Evolutionary conservation across 176 grass and related monocot genomes (phyloP).

Genomic region (Musa schizocarpa): DNA sequence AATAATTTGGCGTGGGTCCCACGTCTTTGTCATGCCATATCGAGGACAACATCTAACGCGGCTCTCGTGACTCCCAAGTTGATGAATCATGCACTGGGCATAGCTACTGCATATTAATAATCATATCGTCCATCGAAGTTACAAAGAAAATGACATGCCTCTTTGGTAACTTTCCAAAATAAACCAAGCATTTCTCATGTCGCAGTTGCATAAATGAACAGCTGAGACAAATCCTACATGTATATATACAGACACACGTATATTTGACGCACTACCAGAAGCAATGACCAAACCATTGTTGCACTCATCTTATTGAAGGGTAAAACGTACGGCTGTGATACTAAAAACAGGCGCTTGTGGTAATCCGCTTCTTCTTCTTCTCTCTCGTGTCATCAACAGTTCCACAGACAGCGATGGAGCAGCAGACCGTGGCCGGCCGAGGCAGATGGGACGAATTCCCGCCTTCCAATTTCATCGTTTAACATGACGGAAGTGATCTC

Average conservation of each 20-base stretch:
- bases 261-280: too few species aligned
- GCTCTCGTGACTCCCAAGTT: neutral
- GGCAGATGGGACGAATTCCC: neutral
- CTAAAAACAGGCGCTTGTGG: too few species aligned
- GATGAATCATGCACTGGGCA: neutral
- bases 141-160: too few species aligned
- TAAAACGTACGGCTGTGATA: neutral
- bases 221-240: too few species aligned
- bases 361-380: neutral
- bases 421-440: neutral
- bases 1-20: neutral
- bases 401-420: neutral
- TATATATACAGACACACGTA: too few species aligned
- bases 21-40: neutral
- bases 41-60: constrained; percentile 1
- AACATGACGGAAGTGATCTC: constrained; percentile 32
- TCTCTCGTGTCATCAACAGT: neutral
- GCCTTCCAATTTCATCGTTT: too few species aligned
- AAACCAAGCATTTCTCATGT: too few species aligned
- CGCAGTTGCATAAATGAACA: too few species aligned
- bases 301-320: neutral
- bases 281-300: too few species aligned
- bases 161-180: too few species aligned
- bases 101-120: neutral
- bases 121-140: neutral